These are phyloP conservation scores for Anthracocystis panici-leucophaei DNA, from an alignment of 1,284 basidiomycete species.

Conservation along the genomic window DNA sequence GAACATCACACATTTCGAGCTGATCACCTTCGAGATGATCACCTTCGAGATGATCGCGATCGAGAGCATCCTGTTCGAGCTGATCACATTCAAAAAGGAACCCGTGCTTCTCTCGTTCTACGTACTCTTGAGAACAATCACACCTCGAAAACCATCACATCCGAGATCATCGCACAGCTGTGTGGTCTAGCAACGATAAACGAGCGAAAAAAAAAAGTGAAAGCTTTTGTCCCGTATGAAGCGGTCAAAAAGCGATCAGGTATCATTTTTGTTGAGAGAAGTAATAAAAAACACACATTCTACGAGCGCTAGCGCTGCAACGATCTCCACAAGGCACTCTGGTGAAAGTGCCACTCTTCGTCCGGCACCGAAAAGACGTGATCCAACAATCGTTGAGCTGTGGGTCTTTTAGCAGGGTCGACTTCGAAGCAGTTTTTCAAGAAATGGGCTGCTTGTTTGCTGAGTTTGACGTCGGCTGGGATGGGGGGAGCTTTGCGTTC, in stretches of 20 bases:
- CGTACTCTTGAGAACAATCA: neutral
- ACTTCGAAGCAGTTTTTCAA: conserved; percentile 89
- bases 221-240: neutral
- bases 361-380: conserved; percentile 79
- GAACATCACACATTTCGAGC: too few species aligned
- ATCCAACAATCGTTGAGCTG: conserved; percentile 81
- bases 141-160: neutral
- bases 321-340: conserved; percentile 52
- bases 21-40: too few species aligned
- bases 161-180: neutral
- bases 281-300: too few species aligned
- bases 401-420: conserved; percentile 87
- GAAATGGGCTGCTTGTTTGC: conserved; percentile 84
- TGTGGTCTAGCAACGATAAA: neutral
- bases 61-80: too few species aligned
- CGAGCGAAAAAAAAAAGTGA: neutral
- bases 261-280: neutral
- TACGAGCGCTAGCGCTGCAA: conserved; percentile 16
- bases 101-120: too few species aligned
- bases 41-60: too few species aligned
- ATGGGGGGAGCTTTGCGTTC: conserved; percentile 87
- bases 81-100: too few species aligned
- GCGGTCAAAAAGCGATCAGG: neutral
- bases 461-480: conserved; percentile 82
- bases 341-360: conserved; percentile 58